Conservation (phyloP, 176 grass and related monocot species). For the Bolboschoenus planiculmis region DNA sequence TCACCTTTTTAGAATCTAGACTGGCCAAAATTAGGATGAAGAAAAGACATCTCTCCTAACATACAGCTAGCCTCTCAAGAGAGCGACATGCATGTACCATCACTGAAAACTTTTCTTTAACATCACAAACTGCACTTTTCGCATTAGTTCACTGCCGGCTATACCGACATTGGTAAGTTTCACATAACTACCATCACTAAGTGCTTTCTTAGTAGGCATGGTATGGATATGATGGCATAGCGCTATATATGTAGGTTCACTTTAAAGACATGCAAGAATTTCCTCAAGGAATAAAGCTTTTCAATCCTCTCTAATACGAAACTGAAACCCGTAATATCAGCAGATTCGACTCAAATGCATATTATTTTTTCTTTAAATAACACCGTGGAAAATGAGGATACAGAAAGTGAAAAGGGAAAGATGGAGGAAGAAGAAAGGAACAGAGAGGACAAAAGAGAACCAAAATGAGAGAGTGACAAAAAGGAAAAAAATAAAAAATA, state of each 20-base stretch:
- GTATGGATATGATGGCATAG: not conserved
- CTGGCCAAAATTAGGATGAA: not conserved
- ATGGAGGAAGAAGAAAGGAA: not conserved
- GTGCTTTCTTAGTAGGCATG: not conserved
- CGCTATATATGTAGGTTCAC: not conserved
- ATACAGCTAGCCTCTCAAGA: constrained; percentile 19
- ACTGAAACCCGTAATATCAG: not conserved
- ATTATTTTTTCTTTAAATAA: not conserved
- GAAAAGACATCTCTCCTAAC: constrained; percentile 18
- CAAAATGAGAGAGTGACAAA: not conserved
- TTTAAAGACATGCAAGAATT: not conserved
- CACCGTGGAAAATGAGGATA: not conserved
- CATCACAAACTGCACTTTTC: not conserved
- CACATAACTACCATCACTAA: not conserved
- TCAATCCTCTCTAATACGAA: not conserved
- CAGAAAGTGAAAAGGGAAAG: not conserved
- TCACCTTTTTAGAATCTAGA: not conserved
- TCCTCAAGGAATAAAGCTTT: not conserved
- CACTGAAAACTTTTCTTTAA: not conserved
- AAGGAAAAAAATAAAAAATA: not conserved
- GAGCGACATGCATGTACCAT: constrained; percentile 4
- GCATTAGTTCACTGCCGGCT: not conserved
- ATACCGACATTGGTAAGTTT: not conserved
- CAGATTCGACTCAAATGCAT: not conserved
- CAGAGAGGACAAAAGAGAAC: not conserved